phyloP scores from a whole-genome alignment of 345 rosid genomes.

The Leavenworthia alabamica region DNA sequence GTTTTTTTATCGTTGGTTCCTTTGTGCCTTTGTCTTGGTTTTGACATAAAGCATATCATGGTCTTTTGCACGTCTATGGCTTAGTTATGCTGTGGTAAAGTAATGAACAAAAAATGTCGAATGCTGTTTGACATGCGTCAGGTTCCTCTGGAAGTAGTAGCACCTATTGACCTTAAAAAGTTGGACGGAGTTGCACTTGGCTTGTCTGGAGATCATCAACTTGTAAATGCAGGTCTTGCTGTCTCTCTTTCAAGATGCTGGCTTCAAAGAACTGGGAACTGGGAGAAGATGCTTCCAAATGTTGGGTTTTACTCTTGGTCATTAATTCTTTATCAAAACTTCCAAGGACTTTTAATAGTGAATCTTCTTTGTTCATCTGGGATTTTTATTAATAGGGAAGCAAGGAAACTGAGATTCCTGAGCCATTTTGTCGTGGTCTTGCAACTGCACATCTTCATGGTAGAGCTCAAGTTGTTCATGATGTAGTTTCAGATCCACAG shows the following conservation, averaged over 20 bases:
- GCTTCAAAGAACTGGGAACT: slow-evolving; percentile 73
- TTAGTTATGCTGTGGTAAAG: background rate
- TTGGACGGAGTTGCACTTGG: slow-evolving; percentile 53
- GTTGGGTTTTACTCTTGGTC: slow-evolving; percentile 34
- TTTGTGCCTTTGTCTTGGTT: background rate
- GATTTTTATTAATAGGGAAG: slow-evolving; percentile 30
- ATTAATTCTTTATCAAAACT: background rate
- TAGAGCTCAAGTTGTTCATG: slow-evolving; percentile 73
- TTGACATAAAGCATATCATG: background rate
- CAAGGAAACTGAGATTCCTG: slow-evolving; percentile 41
- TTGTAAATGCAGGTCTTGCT: slow-evolving; percentile 83
- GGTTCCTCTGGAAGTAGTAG: slow-evolving; percentile 63
- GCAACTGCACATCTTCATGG: slow-evolving; percentile 70
- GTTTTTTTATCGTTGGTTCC: background rate
- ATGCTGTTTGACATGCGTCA: slow-evolving; percentile 27
- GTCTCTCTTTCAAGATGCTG: slow-evolving; percentile 73
- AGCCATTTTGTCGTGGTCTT: slow-evolving; percentile 68
- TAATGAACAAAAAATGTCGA: slow-evolving; percentile 3
- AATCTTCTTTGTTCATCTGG: slow-evolving; percentile 1
- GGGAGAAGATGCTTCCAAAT: slow-evolving; percentile 46
- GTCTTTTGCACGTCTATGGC: background rate
- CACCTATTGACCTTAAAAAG: slow-evolving; percentile 45
- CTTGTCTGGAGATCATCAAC: slow-evolving; percentile 81
- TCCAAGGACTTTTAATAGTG: background rate
- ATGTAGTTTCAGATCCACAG: slow-evolving; percentile 33